Evolutionary conservation across 2,329 filamentous ascomycete species (phyloP).

Genomic region (Botrytis tulipae): DNA sequence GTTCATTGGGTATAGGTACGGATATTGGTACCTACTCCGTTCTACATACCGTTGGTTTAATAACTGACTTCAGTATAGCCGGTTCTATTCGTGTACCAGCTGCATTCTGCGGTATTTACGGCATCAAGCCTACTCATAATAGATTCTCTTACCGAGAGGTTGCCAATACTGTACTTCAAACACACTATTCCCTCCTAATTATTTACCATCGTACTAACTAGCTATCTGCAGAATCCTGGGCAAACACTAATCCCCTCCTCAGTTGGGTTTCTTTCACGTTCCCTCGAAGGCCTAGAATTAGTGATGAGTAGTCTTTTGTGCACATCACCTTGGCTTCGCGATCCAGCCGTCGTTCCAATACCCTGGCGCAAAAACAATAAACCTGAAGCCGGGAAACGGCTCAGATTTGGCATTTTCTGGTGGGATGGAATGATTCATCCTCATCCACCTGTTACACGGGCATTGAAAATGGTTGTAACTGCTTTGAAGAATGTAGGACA

Average conservation of each 20-base stretch:
- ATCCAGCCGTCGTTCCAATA: conserved; percentile 60
- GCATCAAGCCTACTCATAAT: conserved; percentile 39
- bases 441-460: conserved; percentile 56
- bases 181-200: background rate
- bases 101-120: conserved; percentile 39
- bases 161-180: conserved; percentile 51
- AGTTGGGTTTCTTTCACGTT: conserved; percentile 59
- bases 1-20: conserved; percentile 31
- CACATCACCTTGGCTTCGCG: conserved; percentile 60
- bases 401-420: conserved; percentile 54
- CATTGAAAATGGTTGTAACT: conserved; percentile 46
- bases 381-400: conserved; percentile 27
- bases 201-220: background rate
- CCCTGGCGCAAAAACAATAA: conserved; percentile 54
- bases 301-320: conserved; percentile 53
- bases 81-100: conserved; percentile 37
- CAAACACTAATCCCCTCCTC: conserved; percentile 60
- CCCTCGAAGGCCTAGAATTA: conserved; percentile 51
- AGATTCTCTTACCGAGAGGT: conserved; percentile 49
- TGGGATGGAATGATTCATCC: conserved; percentile 50
- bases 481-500: background rate
- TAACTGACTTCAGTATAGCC: conserved; percentile 9
- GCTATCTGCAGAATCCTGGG: conserved; percentile 40
- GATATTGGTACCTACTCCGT: conserved; percentile 28
- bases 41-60: background rate